A percentile compares a stretch with the other conserved stretches of the same genome.
Conservation (phyloP, 106 monocot species). For the Gastrodia elata region DNA sequence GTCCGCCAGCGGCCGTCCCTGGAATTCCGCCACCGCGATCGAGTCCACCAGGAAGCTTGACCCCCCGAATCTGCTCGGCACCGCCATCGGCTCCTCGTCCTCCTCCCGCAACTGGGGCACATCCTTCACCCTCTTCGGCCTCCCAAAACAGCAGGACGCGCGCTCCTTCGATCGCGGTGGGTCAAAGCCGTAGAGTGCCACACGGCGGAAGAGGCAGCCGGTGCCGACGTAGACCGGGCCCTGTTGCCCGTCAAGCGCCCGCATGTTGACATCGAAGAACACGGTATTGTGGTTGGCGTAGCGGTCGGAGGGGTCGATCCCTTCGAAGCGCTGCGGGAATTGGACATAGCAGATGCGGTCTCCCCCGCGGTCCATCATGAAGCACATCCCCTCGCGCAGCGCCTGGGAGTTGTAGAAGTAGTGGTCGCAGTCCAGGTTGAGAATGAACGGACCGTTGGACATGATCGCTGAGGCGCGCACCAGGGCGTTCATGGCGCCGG, state of each 20-base stretch:
- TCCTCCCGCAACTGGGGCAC: constrained; percentile 8
- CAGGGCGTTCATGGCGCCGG: constrained; percentile 32
- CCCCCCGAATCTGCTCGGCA: constrained; percentile 36
- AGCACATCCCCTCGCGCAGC: constrained; percentile 19
- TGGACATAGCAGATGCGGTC: constrained; percentile 53
- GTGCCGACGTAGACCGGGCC: constrained; percentile 30
- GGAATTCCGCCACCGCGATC: constrained; percentile 46
- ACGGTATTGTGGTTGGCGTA: constrained; percentile 61
- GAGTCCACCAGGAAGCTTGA: constrained; percentile 57
- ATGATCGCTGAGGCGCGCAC: constrained; percentile 33
- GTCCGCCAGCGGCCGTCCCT: constrained; percentile 60
- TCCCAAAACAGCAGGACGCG: constrained; percentile 16
- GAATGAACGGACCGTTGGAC: constrained; percentile 28
- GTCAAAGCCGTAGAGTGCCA: constrained; percentile 31
- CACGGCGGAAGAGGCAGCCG: constrained; percentile 16
- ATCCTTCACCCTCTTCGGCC: constrained; percentile 12
- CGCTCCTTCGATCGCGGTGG: constrained; percentile 25
- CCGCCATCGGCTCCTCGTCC: constrained; percentile 14
- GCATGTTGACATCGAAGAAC: constrained; percentile 65
- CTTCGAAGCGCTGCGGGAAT: constrained; percentile 60
- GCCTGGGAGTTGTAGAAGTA: constrained; percentile 15
- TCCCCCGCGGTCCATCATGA: constrained; percentile 62
- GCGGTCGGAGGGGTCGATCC: constrained; percentile 55
- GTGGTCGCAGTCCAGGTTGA: constrained; percentile 16
- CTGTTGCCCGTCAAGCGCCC: constrained; percentile 36